Evolutionary conservation across 345 rosid species (phyloP).

Genomic region (Salix purpurea): DNA sequence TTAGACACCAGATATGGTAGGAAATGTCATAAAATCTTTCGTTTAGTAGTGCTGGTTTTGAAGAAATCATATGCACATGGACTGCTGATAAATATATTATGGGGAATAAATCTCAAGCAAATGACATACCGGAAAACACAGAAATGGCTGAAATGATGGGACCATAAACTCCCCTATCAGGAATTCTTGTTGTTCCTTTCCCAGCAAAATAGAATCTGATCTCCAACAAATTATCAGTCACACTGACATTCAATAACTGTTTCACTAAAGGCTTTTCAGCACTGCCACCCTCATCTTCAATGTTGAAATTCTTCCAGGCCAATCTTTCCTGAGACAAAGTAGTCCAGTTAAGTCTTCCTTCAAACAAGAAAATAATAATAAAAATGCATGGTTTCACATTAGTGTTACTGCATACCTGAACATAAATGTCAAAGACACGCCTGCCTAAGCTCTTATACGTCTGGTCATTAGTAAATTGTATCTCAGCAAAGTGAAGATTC

Average conservation of each 20-base stretch:
- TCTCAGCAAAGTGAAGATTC: conserved; percentile 55
- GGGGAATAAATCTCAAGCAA: neutral
- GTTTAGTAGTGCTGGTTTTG: neutral
- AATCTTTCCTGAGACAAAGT: conserved; percentile 18
- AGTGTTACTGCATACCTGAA: conserved; percentile 42
- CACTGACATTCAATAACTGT: conserved; percentile 14
- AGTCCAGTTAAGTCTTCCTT: neutral
- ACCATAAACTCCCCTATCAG: conserved; percentile 22
- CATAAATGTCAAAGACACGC: conserved; percentile 55
- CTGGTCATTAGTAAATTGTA: conserved; percentile 46
- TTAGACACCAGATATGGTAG: too few species aligned
- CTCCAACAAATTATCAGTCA: conserved; percentile 19
- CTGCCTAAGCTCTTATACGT: conserved; percentile 49
- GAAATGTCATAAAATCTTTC: neutral
- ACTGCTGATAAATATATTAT: neutral
- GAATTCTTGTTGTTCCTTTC: conserved; percentile 27
- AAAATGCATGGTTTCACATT: neutral
- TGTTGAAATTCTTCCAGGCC: conserved; percentile 16
- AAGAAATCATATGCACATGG: neutral
- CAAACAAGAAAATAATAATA: neutral
- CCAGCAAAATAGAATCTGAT: conserved; percentile 23
- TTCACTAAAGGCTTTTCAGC: conserved; percentile 14
- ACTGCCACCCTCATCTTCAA: conserved; percentile 19
- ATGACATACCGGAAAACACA: conserved; percentile 19
- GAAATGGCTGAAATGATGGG: conserved; percentile 28